Evolutionary conservation across 148 eudicot genomes (phyloP), one percentile per base, ranked within the genome.

Genomic region (Silene conica): DNA sequence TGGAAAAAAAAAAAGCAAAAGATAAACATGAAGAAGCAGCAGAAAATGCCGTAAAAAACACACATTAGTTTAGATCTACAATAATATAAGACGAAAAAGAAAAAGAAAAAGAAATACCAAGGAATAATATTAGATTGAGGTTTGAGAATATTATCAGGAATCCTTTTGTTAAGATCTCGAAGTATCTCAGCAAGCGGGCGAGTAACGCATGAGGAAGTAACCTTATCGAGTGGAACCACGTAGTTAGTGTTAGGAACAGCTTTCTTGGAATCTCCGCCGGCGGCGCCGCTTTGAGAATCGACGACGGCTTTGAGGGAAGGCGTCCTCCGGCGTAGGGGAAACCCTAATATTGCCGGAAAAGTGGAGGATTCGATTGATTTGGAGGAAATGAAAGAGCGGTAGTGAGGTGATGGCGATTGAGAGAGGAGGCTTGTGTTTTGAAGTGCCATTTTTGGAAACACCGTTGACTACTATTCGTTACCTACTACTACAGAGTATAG

Each of bases 111-210:
- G 10, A 6, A 5, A 22, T 45, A 93, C 98, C 98, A 92, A 9
- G 96, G 93, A 63, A 93, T 89, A 25, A 80, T 85, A 19, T 86
- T 82, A 57, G 90, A 78, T 43, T 73, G 60, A 23, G 79, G 76
- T 63, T 81, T 80, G 59, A 87, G 82, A 73, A 89, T 89, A 66
- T 87, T 93, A 82, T 90, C 98, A 19, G 92, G 90, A 77, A 93
- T 83, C 79, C 92, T 79, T 84, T 93, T 93, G 78, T 90, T 93
- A 56, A 93, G 96, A 82, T 93, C 98, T 50, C 96, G 83, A 10
- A 93, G 88, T 48, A 93, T 90, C 86, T 93, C 98, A 14, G 85
- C 92, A 2, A 93, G 89, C 2, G 98, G 98, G 3, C 98, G 89
- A 56, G 92, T 93, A 67, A 93, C 89, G 73, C 92, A 88, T 4